phyloP scores from a whole-genome alignment of 176 grass and related monocot species.

The barley (Hordeum vulgare) region MorexV3_pseudomolecules_assembly NC_058519.1:661996993-661997492 shows the following conservation, averaged over 20 bases:
- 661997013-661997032: too few relatives aligned
- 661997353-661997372: background rate
- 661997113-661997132: background rate
- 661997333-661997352: slow-evolving; percentile 77
- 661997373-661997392: background rate
- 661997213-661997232: slow-evolving; percentile 32
- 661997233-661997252: slow-evolving; percentile 2
- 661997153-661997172: slow-evolving; percentile 39
- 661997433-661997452: background rate
- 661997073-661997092: too few relatives aligned
- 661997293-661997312: slow-evolving; percentile 79
- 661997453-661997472: background rate
- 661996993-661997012: too few relatives aligned
- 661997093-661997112: background rate
- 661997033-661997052: too few relatives aligned
- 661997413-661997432: background rate
- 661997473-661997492: background rate
- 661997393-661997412: background rate
- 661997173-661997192: slow-evolving; percentile 55
- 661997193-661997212: slow-evolving; percentile 56
- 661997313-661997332: slow-evolving; percentile 72
- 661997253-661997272: slow-evolving; percentile 54
- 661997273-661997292: slow-evolving; percentile 74
- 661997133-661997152: slow-evolving; percentile 50
- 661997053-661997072: too few relatives aligned